Percentiles rank a stretch among this genome's conserved stretches.
phyloP scores from a whole-genome alignment of 768 basidiomycete species.

The Rhodotorula graminis region DNA sequence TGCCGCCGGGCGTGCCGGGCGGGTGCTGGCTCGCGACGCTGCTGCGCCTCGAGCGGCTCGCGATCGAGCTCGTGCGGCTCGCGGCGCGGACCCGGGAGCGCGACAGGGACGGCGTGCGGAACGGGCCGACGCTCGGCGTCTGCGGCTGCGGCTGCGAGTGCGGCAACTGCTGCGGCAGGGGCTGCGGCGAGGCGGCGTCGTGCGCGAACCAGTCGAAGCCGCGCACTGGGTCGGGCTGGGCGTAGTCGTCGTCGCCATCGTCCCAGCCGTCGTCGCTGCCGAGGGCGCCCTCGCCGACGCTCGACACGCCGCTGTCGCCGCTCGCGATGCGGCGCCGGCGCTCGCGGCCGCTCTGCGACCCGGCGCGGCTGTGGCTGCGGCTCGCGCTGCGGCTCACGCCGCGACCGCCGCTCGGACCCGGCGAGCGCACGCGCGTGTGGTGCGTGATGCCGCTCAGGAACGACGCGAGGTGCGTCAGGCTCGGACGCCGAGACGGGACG shows the following conservation, averaged over 20 bases:
- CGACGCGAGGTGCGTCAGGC: slow-evolving; percentile 30
- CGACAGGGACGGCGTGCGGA: neutral
- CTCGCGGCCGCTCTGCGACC: neutral
- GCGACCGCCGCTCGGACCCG: slow-evolving; percentile 19
- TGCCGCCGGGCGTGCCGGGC: slow-evolving; percentile 1
- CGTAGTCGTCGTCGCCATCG: neutral
- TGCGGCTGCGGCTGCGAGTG: neutral
- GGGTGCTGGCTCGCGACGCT: neutral
- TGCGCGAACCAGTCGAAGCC: neutral
- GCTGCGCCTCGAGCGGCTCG: neutral
- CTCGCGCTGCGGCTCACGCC: slow-evolving; percentile 30
- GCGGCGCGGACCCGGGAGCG: neutral
- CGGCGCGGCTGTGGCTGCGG: slow-evolving; percentile 8
- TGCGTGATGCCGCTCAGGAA: slow-evolving; percentile 36
- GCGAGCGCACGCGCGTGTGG: slow-evolving; percentile 30
- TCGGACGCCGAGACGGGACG: neutral
- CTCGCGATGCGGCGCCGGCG: neutral
- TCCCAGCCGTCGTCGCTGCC: neutral
- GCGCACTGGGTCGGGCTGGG: neutral
- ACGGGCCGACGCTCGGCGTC: neutral
- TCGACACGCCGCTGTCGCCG: neutral
- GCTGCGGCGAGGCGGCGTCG: neutral
- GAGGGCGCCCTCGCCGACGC: neutral
- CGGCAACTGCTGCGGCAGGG: too few relatives aligned
- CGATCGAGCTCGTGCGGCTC: slow-evolving; percentile 4